A percentile compares a stretch with the other conserved stretches of the same genome.
phyloP scores from a whole-genome alignment of 805 yeast genomes.

The Pichia californica region DNA sequence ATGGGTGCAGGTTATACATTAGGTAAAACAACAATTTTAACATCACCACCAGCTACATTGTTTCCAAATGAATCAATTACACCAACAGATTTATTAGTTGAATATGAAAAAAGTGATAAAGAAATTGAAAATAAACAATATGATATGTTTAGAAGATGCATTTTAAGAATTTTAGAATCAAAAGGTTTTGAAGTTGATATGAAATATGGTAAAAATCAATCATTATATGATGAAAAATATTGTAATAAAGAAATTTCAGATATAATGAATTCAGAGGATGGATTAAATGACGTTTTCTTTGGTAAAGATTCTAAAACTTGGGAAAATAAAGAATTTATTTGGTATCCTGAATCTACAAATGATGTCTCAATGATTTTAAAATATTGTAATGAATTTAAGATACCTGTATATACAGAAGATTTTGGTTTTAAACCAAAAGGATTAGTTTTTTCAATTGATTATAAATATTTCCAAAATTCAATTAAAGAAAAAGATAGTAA shows the following conservation, averaged over 20 bases:
- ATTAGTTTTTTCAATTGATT: constrained; percentile 12
- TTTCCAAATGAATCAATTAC: constrained; percentile 26
- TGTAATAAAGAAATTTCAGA: constrained; percentile 18
- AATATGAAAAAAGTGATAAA: constrained; percentile 10
- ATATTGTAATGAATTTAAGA: constrained; percentile 22
- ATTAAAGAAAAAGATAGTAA: constrained; percentile 2
- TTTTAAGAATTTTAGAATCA: constrained; percentile 20
- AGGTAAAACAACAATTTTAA: constrained; percentile 21
- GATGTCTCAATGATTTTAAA: constrained; percentile 20
- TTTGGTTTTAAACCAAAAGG: constrained; percentile 7
- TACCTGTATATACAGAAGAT: constrained; percentile 19
- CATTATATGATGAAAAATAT: constrained; percentile 9
- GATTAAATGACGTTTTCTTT: constrained; percentile 18
- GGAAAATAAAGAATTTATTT: constrained; percentile 13
- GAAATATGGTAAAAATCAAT: constrained; percentile 14
- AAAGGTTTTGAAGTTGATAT: constrained; percentile 17
- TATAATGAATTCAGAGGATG: constrained; percentile 16
- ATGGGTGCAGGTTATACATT: constrained; percentile 31
- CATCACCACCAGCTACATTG: constrained; percentile 25
- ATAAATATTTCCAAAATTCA: constrained; percentile 14
- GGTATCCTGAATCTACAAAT: constrained; percentile 19
- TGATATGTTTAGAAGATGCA: constrained; percentile 24
- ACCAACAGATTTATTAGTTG: constrained; percentile 14
- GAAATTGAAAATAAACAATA: constrained; percentile 11
- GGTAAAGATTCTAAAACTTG: constrained; percentile 16